Base-by-base conservation (phyloP, 495 filamentous ascomycete genomes). In the Choiromyces venosus region DNA sequence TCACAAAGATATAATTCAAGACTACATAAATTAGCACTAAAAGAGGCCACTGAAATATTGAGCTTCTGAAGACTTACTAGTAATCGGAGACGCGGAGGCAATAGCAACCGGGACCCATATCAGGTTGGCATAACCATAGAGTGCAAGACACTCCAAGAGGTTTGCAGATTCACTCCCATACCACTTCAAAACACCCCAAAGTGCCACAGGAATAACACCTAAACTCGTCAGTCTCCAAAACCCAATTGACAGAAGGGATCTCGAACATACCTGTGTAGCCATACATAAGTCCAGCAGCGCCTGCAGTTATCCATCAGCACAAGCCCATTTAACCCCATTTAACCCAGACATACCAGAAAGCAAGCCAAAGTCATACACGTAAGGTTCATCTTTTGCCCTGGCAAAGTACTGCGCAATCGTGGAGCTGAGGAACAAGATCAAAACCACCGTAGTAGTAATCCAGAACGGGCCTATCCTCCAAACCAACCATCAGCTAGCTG, bases 361-460 rank as follows among this genome's bases (percentile, higher is more conserved):
- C 77, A 99, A 83, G 69, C 84, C 88, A 79, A 98, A 98, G 81
- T 98, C 92, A 82, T 98, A 99, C 74, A 88, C 89, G 82, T 91
- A 92, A 88, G 74, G 89, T 12, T 84, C 82, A 56, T 88, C 85
- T 68, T 88, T 84, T 66, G 85, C 84, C 29, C 87, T 83, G 29
- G 90, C 87, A 61, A 97, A 84, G 83, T 96, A 98, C 81, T 93
- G 89, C 76, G 90, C 95, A 74, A 99, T 96, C 0, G 96, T 98
- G 29, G 94, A 95, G 8, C 93, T 93, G 73, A 99, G 81, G 83
- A 99, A 99, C 56, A 99, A 85, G 67, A 98, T 97, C 76, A 99
- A 86, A 35, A 99, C 90, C 25, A 99, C 96, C 4, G 95, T 97
- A 1, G 95, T 98, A 16, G 96, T 96, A 84, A 99, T 97, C 95